Evolutionary conservation across 2,329 filamentous ascomycete species (phyloP).

Genomic region (Chrysosporium queenslandicum): DNA sequence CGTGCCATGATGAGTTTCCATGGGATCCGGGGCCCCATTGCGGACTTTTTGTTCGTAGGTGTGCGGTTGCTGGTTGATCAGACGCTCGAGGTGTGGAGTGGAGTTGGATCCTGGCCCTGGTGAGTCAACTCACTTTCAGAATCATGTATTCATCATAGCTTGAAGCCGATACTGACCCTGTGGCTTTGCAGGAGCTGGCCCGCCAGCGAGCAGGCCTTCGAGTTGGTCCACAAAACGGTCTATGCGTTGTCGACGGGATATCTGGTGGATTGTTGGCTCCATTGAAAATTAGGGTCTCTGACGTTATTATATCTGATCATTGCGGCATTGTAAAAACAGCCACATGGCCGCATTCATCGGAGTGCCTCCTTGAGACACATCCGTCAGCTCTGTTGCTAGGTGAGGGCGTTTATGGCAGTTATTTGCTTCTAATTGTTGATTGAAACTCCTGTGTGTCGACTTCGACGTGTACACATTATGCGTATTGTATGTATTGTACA

Average conservation of each 20-base stretch:
- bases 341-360: not conserved
- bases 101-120: conserved; percentile 26
- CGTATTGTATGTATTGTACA: too few species aligned
- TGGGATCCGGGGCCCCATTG: conserved; percentile 26
- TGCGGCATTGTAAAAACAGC: conserved; percentile 47
- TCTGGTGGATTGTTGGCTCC: conserved; percentile 18
- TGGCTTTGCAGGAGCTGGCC: conserved; percentile 28
- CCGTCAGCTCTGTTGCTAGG: not conserved
- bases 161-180: too few species aligned
- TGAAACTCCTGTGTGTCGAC: too few species aligned
- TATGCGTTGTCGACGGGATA: conserved; percentile 25
- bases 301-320: not conserved
- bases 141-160: not conserved
- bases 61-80: conserved; percentile 26
- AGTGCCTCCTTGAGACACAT: not conserved
- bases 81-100: conserved; percentile 24
- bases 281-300: not conserved
- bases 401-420: not conserved
- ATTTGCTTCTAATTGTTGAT: too few species aligned
- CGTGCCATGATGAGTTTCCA: conserved; percentile 25
- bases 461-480: too few species aligned
- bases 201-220: conserved; percentile 27
- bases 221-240: conserved; percentile 25
- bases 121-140: conserved; percentile 6
- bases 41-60: conserved; percentile 24